Evolutionary conservation across 2,329 filamentous ascomycete species (phyloP).

Genomic region (Monosporascus sp.): DNA sequence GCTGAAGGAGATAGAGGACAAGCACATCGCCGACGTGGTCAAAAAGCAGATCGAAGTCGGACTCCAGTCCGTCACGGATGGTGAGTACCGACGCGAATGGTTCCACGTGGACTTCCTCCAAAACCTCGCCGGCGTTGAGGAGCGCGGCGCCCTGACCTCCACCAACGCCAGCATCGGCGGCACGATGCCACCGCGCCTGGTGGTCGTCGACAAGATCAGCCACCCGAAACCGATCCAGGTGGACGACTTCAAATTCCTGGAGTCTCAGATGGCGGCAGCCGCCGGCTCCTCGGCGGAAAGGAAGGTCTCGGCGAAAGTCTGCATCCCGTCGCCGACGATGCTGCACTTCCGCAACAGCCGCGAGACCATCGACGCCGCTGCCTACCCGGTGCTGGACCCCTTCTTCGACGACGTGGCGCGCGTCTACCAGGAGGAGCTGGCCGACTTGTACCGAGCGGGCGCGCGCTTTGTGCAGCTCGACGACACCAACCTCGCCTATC

Average conservation of each 20-base stretch:
- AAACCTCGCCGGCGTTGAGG: slow-evolving; percentile 47
- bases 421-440: slow-evolving; percentile 50
- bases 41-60: slow-evolving; percentile 42
- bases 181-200: slow-evolving; percentile 46
- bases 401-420: slow-evolving; percentile 51
- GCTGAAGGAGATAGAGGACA: slow-evolving; percentile 45
- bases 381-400: slow-evolving; percentile 48
- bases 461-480: slow-evolving; percentile 53
- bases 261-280: slow-evolving; percentile 35
- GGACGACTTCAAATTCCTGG: slow-evolving; percentile 49
- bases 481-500: slow-evolving; percentile 55
- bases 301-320: slow-evolving; percentile 44
- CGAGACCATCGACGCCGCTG: slow-evolving; percentile 44
- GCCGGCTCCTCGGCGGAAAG: slow-evolving; percentile 18
- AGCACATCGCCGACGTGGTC: slow-evolving; percentile 42
- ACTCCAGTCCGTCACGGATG: slow-evolving; percentile 46
- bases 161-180: slow-evolving; percentile 41
- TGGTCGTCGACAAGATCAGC: slow-evolving; percentile 48
- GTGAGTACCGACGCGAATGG: slow-evolving; percentile 51
- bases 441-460: slow-evolving; percentile 43
- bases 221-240: slow-evolving; percentile 51
- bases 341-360: slow-evolving; percentile 52
- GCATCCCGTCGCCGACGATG: slow-evolving; percentile 55
- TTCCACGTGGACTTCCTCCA: slow-evolving; percentile 56
- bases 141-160: slow-evolving; percentile 38